These are phyloP conservation scores for Diplotaxis tenuifolia DNA, from an alignment of 345 rosid genomes.

Conservation along the genomic window DNA sequence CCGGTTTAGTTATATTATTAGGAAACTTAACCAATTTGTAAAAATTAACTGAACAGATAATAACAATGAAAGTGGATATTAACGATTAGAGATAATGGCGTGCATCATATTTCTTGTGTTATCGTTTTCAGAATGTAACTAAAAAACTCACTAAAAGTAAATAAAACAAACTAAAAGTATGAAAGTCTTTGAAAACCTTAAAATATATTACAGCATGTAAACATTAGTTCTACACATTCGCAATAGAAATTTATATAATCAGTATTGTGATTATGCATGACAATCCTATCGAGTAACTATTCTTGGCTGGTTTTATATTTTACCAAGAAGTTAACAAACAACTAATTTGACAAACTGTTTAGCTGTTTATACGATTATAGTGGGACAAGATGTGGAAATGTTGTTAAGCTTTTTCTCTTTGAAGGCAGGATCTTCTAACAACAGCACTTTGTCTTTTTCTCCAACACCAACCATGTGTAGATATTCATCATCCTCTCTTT, in stretches of 20 bases:
- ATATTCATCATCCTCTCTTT: constrained; percentile 70
- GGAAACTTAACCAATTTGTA: constrained; percentile 18
- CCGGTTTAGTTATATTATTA: constrained; percentile 3
- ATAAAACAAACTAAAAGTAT: background rate
- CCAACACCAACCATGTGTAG: constrained; percentile 94
- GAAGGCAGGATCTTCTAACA: constrained; percentile 83
- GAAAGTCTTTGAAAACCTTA: background rate
- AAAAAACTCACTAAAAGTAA: background rate
- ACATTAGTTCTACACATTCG: constrained; percentile 4
- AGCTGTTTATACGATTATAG: constrained; percentile 53
- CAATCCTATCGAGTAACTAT: constrained; percentile 4
- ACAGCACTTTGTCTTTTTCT: constrained; percentile 76
- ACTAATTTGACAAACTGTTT: background rate
- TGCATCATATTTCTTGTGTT: background rate
- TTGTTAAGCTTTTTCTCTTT: constrained; percentile 64
- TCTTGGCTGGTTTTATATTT: background rate
- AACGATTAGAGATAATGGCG: too few relatives aligned
- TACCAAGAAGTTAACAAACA: constrained; percentile 22
- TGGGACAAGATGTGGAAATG: constrained; percentile 39
- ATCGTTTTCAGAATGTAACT: background rate
- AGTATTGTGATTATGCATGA: background rate
- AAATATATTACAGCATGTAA: constrained; percentile 3
- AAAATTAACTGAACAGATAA: constrained; percentile 17
- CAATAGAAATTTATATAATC: background rate
- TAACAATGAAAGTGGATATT: background rate